Evolutionary conservation across 257 asterid genomes (phyloP), one percentile per base, ranked within the genome.

Genomic region (Lithospermum erythrorhizon): DNA sequence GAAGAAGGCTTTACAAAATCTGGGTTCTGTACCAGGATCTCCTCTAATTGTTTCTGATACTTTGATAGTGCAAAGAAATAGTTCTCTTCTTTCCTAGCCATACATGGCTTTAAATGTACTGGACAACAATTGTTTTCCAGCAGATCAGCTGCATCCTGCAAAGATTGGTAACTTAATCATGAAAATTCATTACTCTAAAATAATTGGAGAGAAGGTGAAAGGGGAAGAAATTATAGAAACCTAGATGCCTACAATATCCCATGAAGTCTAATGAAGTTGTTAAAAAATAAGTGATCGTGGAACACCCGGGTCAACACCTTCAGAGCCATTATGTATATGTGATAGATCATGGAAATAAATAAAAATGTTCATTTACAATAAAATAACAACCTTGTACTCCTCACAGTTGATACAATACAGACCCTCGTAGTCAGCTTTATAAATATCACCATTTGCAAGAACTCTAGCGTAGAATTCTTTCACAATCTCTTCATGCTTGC

Each of bases 11-110:
- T 93, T 69, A 88, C 95, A 61, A 91, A 91, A 59, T 82, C 82
- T 0, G 95, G 87, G 72, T 84, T 86, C 63, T 81, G 76, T n/a
- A 69, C 57, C 71, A 91, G 70, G 75, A 74, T 71, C 27, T 84
- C 83, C 75, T 86, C 96, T 66, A 91, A 57, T 66, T 67, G 80
- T 27, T 75, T 77, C 70, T 91, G 93, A 73, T 91, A 91, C 89
- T 91, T 91, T 10, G 98, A 88, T 57, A 91, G 73, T 37, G 98
- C 94, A 82, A 91, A 91, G 76, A 91, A 91, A 74, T 91, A 91
- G 72, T 91, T 91, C 68, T 88, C 95, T 82, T 91, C 96, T 80
- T 84, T 91, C 81, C 90, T 82, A 62, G 61, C 77, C 52, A 73
- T 72, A 68, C 98, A 91, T 62, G 96, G 96, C 81, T 88, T 81